phyloP scores from a whole-genome alignment of 768 basidiomycete species.

The Peribolospora kevripleyi region DNA sequence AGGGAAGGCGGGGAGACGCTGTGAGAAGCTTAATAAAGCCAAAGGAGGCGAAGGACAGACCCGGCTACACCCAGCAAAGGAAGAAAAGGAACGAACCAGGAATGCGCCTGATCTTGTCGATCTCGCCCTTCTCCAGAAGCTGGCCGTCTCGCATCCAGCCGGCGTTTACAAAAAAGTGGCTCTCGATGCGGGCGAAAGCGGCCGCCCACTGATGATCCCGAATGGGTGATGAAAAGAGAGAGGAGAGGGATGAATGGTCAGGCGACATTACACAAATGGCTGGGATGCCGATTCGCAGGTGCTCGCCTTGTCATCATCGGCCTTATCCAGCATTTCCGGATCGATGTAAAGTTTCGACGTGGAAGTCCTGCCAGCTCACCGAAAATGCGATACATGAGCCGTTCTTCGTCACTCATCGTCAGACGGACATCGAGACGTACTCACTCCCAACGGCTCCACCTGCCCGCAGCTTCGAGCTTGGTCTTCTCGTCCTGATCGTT shows the following conservation, averaged over 20 bases:
- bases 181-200: constrained; percentile 62
- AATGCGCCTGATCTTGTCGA: constrained; percentile 80
- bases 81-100: constrained; percentile 39
- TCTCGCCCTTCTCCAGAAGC: constrained; percentile 52
- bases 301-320: constrained; percentile 25
- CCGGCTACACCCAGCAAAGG: not conserved
- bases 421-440: not conserved
- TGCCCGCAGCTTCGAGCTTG: constrained; percentile 27
- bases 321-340: constrained; percentile 39
- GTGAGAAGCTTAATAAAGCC: not conserved
- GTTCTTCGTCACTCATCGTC: constrained; percentile 10
- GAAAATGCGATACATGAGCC: not conserved
- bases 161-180: constrained; percentile 78
- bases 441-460: no score
- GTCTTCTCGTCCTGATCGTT: constrained; percentile 37
- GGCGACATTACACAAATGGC: constrained; percentile 22
- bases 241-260: not conserved
- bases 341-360: constrained; percentile 54
- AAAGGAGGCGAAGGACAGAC: not conserved
- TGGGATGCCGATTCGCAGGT: no score
- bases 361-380: constrained; percentile 35
- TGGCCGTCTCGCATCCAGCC: constrained; percentile 72
- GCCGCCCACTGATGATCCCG: constrained; percentile 21
- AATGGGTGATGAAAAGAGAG: not conserved
- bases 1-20: not conserved